Evolutionary conservation across 305 asterid species (phyloP).

Genomic region (Fraxinus sp.): DNA sequence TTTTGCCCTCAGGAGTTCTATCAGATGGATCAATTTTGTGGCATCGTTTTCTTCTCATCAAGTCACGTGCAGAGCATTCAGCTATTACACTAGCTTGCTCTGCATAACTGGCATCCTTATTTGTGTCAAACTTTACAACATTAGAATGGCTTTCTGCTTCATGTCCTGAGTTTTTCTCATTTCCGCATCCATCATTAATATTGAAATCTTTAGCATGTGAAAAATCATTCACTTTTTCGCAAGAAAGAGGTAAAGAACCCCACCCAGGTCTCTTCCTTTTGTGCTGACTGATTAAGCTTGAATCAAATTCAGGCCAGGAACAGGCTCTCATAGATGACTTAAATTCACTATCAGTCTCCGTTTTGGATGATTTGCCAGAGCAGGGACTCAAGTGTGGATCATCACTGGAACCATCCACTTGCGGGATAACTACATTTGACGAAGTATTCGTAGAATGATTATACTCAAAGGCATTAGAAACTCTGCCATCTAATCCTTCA

Average conservation of each 20-base stretch:
- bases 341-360: slow-evolving; percentile 30
- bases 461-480: slow-evolving; percentile 29
- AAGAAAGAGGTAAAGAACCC: slow-evolving; percentile 77
- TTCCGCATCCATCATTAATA: slow-evolving; percentile 27
- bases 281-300: slow-evolving; percentile 37
- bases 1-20: slow-evolving; percentile 33
- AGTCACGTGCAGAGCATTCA: slow-evolving; percentile 78
- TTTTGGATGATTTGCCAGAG: slow-evolving; percentile 38
- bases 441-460: slow-evolving; percentile 36
- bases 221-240: slow-evolving; percentile 34
- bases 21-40: slow-evolving; percentile 49
- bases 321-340: slow-evolving; percentile 32
- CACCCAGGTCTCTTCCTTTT: slow-evolving; percentile 57
- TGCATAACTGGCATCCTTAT: slow-evolving; percentile 31
- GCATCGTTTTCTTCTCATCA: slow-evolving; percentile 87
- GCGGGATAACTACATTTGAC: slow-evolving; percentile 53
- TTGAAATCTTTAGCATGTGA: slow-evolving; percentile 33
- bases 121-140: slow-evolving; percentile 28
- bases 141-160: slow-evolving; percentile 39
- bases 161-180: slow-evolving; percentile 33
- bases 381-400: slow-evolving; percentile 43
- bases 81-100: slow-evolving; percentile 39
- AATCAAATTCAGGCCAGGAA: slow-evolving; percentile 33
- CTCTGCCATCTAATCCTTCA: slow-evolving; percentile 47
- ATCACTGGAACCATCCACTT: slow-evolving; percentile 80